Evolutionary conservation across 2,329 filamentous ascomycete species (phyloP), one percentile per base, ranked within the genome.

Genomic region (Paramyrothecium sp.): DNA sequence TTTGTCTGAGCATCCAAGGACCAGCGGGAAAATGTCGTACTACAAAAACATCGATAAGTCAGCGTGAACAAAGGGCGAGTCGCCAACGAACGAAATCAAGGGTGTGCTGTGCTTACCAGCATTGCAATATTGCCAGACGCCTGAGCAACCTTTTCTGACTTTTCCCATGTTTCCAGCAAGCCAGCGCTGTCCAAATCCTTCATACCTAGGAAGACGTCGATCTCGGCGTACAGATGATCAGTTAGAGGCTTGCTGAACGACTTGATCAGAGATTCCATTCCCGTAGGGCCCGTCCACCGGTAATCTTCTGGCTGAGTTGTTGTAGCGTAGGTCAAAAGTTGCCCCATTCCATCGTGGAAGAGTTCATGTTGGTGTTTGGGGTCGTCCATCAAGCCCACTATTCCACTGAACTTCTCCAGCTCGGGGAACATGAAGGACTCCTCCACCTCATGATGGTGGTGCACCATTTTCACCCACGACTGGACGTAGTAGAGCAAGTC

Each of bases 371-470:
- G 69, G 19, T 67, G 60, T n/a, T 66, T 56, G 23, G 72, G 70
- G 10, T 56, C 60, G 2, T 67, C 63, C 72, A 75, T 75, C 3
- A 71, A 26, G 1, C 65, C 68, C 0, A 63, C 61, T 26, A 65
- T 61, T 7, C 65, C 63, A 8, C 65, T 67, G 20, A 71, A 60
- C n/a, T 63, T 65, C 30, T 71, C 69, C 7, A 74, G 58, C 30
- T 63, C 67, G 1, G 73, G 72, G 55, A 76, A 75, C 23, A 73
- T 70, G 49, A 64, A 57, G 0, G 49, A 56, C 53, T 75, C 73
- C 55, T 75, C 73, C 38, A 63, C 58, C 1, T 61, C 53, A 56
- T 75, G 73, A 56, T 75, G 73, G 56, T 74, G 70, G 41, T 73
- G 61, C 5, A 75, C 67, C 41, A 67, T 69, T 17, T 71, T 67